Conservation (phyloP, 139 green algal species). For the Chara braunii region DNA sequence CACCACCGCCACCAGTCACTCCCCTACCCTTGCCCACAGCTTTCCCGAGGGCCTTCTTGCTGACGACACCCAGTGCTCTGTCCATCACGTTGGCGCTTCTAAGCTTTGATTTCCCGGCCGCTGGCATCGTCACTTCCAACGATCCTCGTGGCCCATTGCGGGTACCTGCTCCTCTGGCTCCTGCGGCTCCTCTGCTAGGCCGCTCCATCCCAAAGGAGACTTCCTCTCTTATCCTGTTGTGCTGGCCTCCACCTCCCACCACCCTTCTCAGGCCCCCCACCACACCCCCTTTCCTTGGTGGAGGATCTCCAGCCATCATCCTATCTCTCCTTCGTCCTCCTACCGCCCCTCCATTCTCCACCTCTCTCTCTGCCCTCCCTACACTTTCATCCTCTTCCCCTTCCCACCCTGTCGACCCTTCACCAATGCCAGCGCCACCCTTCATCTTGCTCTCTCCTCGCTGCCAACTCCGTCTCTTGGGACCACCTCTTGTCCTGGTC, state of each 20-base stretch:
- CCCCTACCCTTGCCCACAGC: no score
- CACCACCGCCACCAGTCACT: no score
- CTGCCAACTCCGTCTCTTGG: conserved; percentile 1
- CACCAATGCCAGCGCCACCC: neutral
- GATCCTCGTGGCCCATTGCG: no score
- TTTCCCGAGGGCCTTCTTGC: no score
- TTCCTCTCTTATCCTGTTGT: neutral
- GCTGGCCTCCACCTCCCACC: conserved; percentile 9
- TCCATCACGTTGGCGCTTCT: no score
- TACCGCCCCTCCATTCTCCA: neutral
- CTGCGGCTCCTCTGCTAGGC: no score
- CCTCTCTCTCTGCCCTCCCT: conserved; percentile 7
- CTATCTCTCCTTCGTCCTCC: neutral
- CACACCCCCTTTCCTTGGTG: neutral
- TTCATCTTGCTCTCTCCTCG: neutral
- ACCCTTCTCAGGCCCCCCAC: neutral
- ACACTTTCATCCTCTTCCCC: conserved; percentile 9
- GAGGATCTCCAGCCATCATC: neutral
- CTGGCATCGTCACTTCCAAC: no score
- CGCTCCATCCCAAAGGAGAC: no score
- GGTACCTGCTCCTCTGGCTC: no score
- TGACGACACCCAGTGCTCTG: no score
- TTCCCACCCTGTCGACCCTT: neutral
- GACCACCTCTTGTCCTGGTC: neutral
- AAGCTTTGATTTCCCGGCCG: no score